A percentile compares a stretch with the other conserved stretches of the same genome.
phyloP scores from a whole-genome alignment of 2,329 filamentous ascomycete genomes.

The Ophiocordyceps sinensis region DNA sequence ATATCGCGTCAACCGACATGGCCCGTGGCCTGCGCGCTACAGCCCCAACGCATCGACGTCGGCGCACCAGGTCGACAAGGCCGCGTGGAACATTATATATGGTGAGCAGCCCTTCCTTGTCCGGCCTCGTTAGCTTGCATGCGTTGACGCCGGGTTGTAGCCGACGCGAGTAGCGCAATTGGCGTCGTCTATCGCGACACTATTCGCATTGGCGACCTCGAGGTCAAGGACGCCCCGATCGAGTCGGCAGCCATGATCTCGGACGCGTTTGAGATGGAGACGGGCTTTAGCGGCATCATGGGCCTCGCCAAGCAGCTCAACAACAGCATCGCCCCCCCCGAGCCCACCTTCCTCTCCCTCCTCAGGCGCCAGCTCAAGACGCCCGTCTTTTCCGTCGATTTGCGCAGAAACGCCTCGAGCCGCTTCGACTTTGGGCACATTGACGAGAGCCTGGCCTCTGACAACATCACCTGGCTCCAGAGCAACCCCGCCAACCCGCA shows the following conservation, averaged over 20 bases:
- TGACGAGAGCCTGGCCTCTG: slow-evolving; percentile 22
- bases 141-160: slow-evolving; percentile 9
- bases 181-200: slow-evolving; percentile 38
- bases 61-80: slow-evolving; percentile 23
- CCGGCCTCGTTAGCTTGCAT: neutral
- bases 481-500: slow-evolving; percentile 16
- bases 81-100: slow-evolving; percentile 35
- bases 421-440: slow-evolving; percentile 37
- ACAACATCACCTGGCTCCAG: slow-evolving; percentile 28
- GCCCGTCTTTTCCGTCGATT: slow-evolving; percentile 34
- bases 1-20: slow-evolving; percentile 17
- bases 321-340: slow-evolving; percentile 26
- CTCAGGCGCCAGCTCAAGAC: slow-evolving; percentile 24
- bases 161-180: slow-evolving; percentile 27
- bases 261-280: slow-evolving; percentile 25
- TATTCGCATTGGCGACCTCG: slow-evolving; percentile 28
- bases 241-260: slow-evolving; percentile 32
- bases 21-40: slow-evolving; percentile 25
- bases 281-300: slow-evolving; percentile 33
- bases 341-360: slow-evolving; percentile 29
- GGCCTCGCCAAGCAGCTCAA: slow-evolving; percentile 33
- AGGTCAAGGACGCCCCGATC: slow-evolving; percentile 29
- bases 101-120: slow-evolving; percentile 19
- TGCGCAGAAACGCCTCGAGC: slow-evolving; percentile 31
- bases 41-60: slow-evolving; percentile 30